Evolutionary conservation across 2,329 filamentous ascomycete species (phyloP), one percentile per base, ranked within the genome.

Genomic region (Teratosphaeria epicoccoides): DNA sequence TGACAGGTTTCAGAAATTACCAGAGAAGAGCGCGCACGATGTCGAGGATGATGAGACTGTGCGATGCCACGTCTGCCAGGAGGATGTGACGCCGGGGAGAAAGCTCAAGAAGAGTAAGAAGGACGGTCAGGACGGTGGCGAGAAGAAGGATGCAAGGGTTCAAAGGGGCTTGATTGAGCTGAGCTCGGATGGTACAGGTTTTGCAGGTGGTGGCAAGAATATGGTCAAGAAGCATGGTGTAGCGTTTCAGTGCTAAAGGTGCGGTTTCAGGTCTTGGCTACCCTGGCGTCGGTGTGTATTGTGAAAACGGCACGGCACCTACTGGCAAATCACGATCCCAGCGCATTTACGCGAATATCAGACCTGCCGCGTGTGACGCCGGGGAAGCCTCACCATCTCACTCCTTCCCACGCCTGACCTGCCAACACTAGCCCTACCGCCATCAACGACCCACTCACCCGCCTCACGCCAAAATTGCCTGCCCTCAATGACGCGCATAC

Each of bases 181-280:
- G 47, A 83, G 80, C 59, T 87, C 84, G 29, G 91, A 96, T 61
- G 91, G 91, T 0, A 97, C 91, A 0, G 91, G 91, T 0, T 97
- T 95, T 69, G 90, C 91, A 4, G 86, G 88, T 4, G 84, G 85
- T n/a, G 91, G 93, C 2, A 79, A 80, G 49, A 95, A 85, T 63
- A 80, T 87, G 61, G 88, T 94, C 14, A 85, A 86, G 70, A 93
- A 84, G 67, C 72, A 78, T 3, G 85, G 86, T 0, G 82, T 94
- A 17, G 84, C 84, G 0, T 95, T 95, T 68, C 87, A 94, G 66
- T 91, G 87, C 65, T 93, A 46, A n/a, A n/a, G n/a, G n/a, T n/a
- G n/a, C n/a, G n/a, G n/a, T n/a, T n/a, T n/a, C n/a, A n/a, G n/a
- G n/a, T n/a, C n/a, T n/a, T n/a, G n/a, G n/a, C n/a, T n/a, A n/a